Conservation (phyloP, 306 rosid genomes). For the Fragaria iinumae region DNA sequence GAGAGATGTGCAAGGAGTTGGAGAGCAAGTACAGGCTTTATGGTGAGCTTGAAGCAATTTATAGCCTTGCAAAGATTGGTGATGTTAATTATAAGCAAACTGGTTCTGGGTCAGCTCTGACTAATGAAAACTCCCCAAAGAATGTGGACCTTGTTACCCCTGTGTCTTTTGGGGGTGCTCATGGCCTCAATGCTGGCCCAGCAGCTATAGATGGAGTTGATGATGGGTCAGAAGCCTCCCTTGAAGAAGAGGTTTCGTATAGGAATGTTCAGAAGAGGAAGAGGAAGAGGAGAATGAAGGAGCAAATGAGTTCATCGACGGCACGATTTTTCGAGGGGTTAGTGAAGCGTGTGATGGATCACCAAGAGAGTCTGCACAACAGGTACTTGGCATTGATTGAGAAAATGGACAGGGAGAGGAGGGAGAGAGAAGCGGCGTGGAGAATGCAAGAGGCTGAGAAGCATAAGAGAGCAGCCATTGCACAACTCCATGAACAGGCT, state of each 20-base stretch:
- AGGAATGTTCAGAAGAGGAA: constrained; percentile 18
- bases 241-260: constrained; percentile 18
- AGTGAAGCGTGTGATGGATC: constrained; percentile 28
- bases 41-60: constrained; percentile 29
- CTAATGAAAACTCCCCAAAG: constrained; percentile 7
- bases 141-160: constrained; percentile 7
- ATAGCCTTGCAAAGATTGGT: constrained; percentile 21
- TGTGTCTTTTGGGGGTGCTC: not conserved
- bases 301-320: constrained; percentile 11
- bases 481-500: constrained; percentile 23
- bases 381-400: constrained; percentile 23
- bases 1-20: constrained; percentile 18
- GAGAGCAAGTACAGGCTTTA: constrained; percentile 12
- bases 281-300: constrained; percentile 15
- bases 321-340: constrained; percentile 22
- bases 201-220: not conserved
- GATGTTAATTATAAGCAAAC: constrained; percentile 11
- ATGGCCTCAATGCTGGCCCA: constrained; percentile 2
- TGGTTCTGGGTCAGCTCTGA: constrained; percentile 33
- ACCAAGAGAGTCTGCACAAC: constrained; percentile 27
- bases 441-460: constrained; percentile 24
- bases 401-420: constrained; percentile 26
- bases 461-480: constrained; percentile 29
- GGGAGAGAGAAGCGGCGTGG: constrained; percentile 29
- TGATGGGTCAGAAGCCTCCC: constrained; percentile 15